Evolutionary conservation across 2,329 filamentous ascomycete genomes (phyloP).

Genomic region (Hymenoscyphus fraxineus): DNA sequence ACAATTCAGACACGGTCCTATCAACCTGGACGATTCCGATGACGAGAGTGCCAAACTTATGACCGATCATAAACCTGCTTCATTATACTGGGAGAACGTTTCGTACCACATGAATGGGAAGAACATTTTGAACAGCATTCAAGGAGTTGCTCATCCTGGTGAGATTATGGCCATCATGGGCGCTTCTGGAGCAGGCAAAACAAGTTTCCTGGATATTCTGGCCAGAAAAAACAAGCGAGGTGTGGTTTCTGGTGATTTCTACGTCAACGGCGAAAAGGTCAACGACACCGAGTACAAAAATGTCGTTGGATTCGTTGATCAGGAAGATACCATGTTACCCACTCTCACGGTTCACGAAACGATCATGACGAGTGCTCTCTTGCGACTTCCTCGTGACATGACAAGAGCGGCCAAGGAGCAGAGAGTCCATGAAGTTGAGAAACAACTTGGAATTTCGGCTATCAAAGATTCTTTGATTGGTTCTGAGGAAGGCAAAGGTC

Average conservation of each 20-base stretch:
- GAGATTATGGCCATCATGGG: constrained; percentile 98
- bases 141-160: constrained; percentile 87
- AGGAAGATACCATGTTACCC: constrained; percentile 94
- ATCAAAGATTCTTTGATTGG: constrained; percentile 95
- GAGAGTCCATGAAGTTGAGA: constrained; percentile 86
- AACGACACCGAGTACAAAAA: constrained; percentile 80
- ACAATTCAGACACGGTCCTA: constrained; percentile 64
- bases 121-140: constrained; percentile 74
- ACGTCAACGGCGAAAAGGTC: constrained; percentile 89
- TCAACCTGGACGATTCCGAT: constrained; percentile 83
- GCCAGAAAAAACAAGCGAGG: constrained; percentile 97
- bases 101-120: constrained; percentile 84
- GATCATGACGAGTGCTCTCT: constrained; percentile 86
- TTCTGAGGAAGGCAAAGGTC: constrained; percentile 88
- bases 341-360: constrained; percentile 97
- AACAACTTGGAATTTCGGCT: constrained; percentile 88
- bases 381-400: constrained; percentile 93
- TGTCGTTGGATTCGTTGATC: constrained; percentile 94
- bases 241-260: constrained; percentile 72
- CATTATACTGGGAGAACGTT: constrained; percentile 83
- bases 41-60: constrained; percentile 85
- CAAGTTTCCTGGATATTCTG: constrained; percentile 92
- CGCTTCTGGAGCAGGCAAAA: constrained; percentile 94
- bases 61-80: constrained; percentile 85
- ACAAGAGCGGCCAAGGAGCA: constrained; percentile 82